These are phyloP conservation scores for Exutisphaerella laricina DNA, from an alignment of 2,329 filamentous ascomycete species.

Conservation along the genomic window DNA sequence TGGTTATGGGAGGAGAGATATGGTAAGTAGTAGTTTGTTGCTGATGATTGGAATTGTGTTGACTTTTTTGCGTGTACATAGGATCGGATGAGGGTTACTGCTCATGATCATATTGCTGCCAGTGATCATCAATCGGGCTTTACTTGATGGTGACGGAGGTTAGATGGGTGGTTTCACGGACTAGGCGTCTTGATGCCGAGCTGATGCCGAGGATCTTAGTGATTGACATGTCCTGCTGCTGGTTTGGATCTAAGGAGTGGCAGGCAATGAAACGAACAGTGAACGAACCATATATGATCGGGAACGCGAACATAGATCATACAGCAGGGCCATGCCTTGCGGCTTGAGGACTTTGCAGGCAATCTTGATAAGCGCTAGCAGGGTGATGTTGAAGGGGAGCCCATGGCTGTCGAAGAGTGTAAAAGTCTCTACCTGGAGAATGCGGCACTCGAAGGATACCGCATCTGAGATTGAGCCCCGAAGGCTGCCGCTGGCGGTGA, in stretches of 20 bases:
- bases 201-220: no score
- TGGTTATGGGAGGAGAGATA: constrained; percentile 12
- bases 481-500: no score
- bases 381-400: no score
- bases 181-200: neutral
- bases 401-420: no score
- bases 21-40: constrained; percentile 6
- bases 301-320: constrained; percentile 14
- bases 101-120: no score
- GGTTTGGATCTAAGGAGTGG: constrained; percentile 14
- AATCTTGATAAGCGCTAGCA: no score
- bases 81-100: neutral
- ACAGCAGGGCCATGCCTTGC: constrained; percentile 9
- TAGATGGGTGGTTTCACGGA: neutral
- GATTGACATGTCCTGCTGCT: no score
- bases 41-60: neutral
- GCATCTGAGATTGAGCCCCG: no score
- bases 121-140: no score
- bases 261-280: constrained; percentile 5
- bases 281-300: constrained; percentile 7
- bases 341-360: no score
- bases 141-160: neutral
- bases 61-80: neutral
- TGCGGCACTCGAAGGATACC: no score
- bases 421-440: no score